Evolutionary conservation across 495 filamentous ascomycete genomes (phyloP).

Genomic region (Beverwykella pulmonaria): DNA sequence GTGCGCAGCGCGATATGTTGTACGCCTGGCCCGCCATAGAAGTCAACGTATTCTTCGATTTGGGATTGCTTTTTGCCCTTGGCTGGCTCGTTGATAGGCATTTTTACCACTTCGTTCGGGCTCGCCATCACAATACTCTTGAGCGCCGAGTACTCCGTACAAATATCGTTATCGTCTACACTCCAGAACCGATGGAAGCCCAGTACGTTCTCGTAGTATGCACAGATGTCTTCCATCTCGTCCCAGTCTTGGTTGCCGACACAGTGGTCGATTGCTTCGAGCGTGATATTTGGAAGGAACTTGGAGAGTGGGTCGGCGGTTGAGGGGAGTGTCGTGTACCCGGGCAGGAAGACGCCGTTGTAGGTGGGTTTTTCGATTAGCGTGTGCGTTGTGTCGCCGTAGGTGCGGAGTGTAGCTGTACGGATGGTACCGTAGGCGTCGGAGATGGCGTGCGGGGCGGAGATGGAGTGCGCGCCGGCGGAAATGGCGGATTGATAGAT

Average conservation of each 20-base stretch:
- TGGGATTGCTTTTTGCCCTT: conserved; percentile 81
- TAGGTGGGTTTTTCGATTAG: conserved; percentile 71
- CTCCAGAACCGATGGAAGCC: conserved; percentile 94
- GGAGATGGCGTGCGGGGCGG: conserved; percentile 54
- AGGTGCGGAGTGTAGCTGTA: conserved; percentile 78
- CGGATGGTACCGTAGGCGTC: conserved; percentile 61
- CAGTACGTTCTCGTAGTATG: conserved; percentile 84
- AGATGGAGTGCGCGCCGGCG: conserved; percentile 68
- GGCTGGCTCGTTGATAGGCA: conserved; percentile 97
- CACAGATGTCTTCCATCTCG: conserved; percentile 81
- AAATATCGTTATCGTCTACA: conserved; percentile 84
- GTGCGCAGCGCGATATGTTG: conserved; percentile 90
- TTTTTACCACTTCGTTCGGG: conserved; percentile 81
- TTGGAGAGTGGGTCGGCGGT: conserved; percentile 52
- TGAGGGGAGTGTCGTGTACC: conserved; percentile 59
- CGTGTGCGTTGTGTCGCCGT: conserved; percentile 90
- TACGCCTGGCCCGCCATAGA: conserved; percentile 82
- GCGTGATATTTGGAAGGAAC: conserved; percentile 61
- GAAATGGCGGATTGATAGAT: conserved; percentile 71
- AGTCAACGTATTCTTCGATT: conserved; percentile 91
- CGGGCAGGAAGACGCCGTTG: conserved; percentile 75
- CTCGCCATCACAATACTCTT: conserved; percentile 85
- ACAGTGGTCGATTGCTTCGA: conserved; percentile 84
- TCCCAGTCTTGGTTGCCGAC: conserved; percentile 93
- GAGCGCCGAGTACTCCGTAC: conserved; percentile 84